Base-by-base conservation (phyloP, 2,329 filamentous ascomycete species). In the Huntiella savannae region DNA sequence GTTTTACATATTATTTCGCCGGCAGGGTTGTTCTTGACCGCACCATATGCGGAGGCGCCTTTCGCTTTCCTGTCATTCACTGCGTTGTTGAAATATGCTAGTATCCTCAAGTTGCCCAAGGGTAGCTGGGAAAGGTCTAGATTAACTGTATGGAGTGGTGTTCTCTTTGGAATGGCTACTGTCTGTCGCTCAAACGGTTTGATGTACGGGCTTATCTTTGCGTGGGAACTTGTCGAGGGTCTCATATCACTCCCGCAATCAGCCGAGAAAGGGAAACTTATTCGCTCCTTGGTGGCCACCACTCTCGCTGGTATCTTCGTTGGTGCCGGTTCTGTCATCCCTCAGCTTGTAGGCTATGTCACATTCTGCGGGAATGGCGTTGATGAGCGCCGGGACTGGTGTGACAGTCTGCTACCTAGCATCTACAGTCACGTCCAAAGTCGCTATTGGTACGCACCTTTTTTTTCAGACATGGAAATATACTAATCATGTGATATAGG, bases 381-480 rank as follows among this genome's bases (percentile, higher is more conserved):
- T 15, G 4, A 4, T 8, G 38, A 48, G 37, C 28, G 22, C 7
- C 66, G 82, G 48, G 72, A 76, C 3, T 98, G 91, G 91, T 98
- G 91, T 59, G 58, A 61, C 15, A 68, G 65, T 13, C 59, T 63
- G n/a, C 52, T 87, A 10, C 91, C 91, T 3, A 93, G 85, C 58
- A 87, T 98, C 50, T 96, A 93, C 62, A 71, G 76, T 0, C 96
- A 82, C 67, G 88, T 96, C 2, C 91, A 98, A 58, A 69, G 70
- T 40, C 68, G 82, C 55, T 96, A 98, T 61, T 98, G 91, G 87
- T 93, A 69, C 60, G 75, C 8, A 46, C 46, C 17, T 45, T 47
- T 32, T 47, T 32, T 54, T 39, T 8, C n/a, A 43, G 32, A 34
- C 17, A 12, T 17, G 8, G 33, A 36, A 32, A 32, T 6, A n/a